Base-by-base conservation (phyloP, 306 rosid genomes). In the Phaseolus lunatus region DNA sequence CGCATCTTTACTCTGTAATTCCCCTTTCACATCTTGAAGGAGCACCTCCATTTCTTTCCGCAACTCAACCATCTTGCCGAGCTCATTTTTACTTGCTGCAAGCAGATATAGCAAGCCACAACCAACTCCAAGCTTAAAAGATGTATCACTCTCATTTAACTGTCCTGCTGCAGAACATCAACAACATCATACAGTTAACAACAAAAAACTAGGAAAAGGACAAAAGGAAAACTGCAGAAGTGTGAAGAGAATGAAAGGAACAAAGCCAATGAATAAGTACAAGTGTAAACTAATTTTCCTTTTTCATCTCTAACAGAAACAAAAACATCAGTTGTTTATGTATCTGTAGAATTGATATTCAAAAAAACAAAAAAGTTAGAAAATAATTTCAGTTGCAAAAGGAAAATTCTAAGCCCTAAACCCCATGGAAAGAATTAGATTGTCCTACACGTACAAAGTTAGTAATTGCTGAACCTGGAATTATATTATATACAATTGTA, bases 41-140 rank as follows among this genome's bases (percentile, higher is more conserved):
- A 92, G 83, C 47, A 31, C 62, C 78, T 90, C 97, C 99, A 95
- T 88, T 81, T 92, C 86, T 53, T 79, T 82, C 50, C 96, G 76
- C 88, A 95, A 20, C 81, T 89, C 93, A 75, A 84, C 88, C 89
- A 89, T 89, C 84, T 89, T 92, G 8, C 75, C 79, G 12, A 89
- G 81, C 70, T 92, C 99, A 50, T 88, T 86, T 83, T 86, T 90
- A 80, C 89, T 85, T 3, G 93, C 85, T 43, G 87, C 90, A 20
- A 89, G 71, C 57, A 95, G 82, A 84, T 82, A 89, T 19, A 95
- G 48, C 79, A 92, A 81, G 72, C 97, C 92, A 49, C 89, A 90
- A 35, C 92, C 92, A 80, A 92, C 87, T 67, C 97, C 97, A 83
- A 92, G 73, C 85, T 90, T 95, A 83, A 95, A 90, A 48, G 90